Evolutionary conservation across 768 basidiomycete genomes (phyloP).

Genomic region (Rhodosporidiobolus odoratus): DNA sequence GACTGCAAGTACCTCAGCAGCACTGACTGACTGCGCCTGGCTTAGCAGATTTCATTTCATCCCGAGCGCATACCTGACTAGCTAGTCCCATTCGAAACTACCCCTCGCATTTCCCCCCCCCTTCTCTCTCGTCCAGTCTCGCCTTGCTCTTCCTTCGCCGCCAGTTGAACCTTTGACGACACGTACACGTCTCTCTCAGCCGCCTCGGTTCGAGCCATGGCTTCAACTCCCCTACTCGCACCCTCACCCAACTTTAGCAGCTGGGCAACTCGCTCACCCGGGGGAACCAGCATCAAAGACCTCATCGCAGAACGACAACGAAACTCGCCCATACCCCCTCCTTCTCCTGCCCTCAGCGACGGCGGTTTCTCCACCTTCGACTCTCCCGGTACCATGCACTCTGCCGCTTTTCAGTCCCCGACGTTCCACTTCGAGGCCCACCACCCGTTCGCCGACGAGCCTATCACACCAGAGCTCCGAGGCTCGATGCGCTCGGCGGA

Average conservation of each 20-base stretch:
- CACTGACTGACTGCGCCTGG: too few species aligned
- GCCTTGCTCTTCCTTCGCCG: neutral
- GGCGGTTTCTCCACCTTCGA: slow-evolving; percentile 19
- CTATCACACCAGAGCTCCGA: neutral
- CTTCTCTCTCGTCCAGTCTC: neutral
- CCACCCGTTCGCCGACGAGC: slow-evolving; percentile 16
- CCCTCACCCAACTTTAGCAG: neutral
- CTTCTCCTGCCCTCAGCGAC: slow-evolving; percentile 15
- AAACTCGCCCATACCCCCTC: slow-evolving; percentile 19
- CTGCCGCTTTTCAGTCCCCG: neutral
- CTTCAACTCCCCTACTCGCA: neutral
- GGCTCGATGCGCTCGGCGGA: neutral
- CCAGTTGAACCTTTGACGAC: neutral
- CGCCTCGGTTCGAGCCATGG: neutral
- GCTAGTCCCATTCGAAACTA: too few species aligned
- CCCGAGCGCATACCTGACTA: too few species aligned
- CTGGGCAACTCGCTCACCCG: slow-evolving; percentile 7
- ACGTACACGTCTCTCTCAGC: neutral
- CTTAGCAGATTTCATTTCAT: too few species aligned
- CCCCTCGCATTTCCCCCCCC: too few species aligned
- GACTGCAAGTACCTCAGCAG: too few species aligned
- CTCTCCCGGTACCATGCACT: slow-evolving; percentile 4
- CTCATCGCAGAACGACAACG: slow-evolving; percentile 16
- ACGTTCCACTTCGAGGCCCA: slow-evolving; percentile 28
- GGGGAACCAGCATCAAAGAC: neutral